Conservation (phyloP, 345 rosid genomes). For the Clarkia xantiana region DNA sequence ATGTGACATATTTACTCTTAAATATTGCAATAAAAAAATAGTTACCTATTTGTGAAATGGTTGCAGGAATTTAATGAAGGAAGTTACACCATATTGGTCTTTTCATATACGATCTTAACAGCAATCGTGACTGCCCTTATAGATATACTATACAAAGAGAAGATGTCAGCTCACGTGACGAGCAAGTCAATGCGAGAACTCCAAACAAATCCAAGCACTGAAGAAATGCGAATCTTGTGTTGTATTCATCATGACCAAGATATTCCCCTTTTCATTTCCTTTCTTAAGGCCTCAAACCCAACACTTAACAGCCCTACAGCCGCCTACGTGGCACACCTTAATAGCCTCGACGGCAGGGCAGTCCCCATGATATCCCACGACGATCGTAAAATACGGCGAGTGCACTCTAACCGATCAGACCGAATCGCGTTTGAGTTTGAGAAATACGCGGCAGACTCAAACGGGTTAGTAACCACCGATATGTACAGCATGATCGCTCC, state of each 20-base stretch:
- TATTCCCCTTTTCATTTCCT: conserved; percentile 14
- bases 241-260: conserved; percentile 20
- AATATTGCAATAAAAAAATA: no score
- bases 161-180: background rate
- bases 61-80: conserved; percentile 1
- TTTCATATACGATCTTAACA: conserved; percentile 11
- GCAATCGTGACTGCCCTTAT: conserved; percentile 8
- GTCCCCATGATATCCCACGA: conserved; percentile 14
- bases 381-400: background rate
- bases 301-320: conserved; percentile 3
- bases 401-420: background rate
- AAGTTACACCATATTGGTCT: background rate
- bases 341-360: conserved; percentile 14
- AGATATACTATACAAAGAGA: conserved; percentile 9
- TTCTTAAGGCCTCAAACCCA: conserved; percentile 18
- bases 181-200: conserved; percentile 8
- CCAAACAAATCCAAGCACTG: background rate
- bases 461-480: conserved; percentile 1
- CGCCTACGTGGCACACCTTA: no score
- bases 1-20: background rate
- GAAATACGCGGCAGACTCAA: conserved; percentile 6
- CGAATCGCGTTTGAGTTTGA: conserved; percentile 17
- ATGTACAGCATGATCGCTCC: conserved; percentile 14
- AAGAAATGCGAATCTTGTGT: conserved; percentile 13
- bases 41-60: no score